Percentiles rank a stretch among this genome's conserved stretches.
These are phyloP conservation scores for Candida sanyaensis DNA, from an alignment of 1,139 yeast genomes.

Conservation along the genomic window DNA sequence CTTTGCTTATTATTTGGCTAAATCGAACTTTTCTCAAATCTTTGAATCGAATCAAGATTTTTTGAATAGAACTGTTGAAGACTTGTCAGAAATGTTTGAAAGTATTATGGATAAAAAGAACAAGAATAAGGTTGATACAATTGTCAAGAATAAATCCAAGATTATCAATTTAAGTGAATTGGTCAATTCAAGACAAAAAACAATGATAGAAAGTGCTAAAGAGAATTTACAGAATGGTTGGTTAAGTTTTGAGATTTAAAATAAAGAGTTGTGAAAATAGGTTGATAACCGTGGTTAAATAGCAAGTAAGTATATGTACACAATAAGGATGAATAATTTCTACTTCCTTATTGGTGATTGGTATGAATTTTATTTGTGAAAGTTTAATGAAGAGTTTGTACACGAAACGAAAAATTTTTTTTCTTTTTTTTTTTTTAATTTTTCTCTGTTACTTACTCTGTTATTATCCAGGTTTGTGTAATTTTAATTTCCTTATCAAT, in stretches of 20 bases:
- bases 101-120: constrained; percentile 50
- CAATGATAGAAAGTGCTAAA: constrained; percentile 54
- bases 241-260: constrained; percentile 18
- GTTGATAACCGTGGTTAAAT: too few species aligned
- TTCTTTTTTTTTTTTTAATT: background rate
- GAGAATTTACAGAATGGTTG: constrained; percentile 35
- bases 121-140: constrained; percentile 28
- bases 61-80: constrained; percentile 75
- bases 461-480: background rate
- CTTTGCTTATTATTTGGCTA: constrained; percentile 66
- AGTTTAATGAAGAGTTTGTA: too few species aligned
- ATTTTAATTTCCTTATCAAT: background rate
- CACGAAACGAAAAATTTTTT: background rate
- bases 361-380: too few species aligned
- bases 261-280: background rate
- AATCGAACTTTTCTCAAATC: constrained; percentile 52
- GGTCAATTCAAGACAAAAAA: constrained; percentile 46
- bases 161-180: constrained; percentile 52
- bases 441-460: background rate
- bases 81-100: constrained; percentile 71
- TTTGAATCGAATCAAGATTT: constrained; percentile 77
- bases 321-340: too few species aligned
- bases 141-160: constrained; percentile 48
- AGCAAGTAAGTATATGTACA: too few species aligned
- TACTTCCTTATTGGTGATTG: too few species aligned